Evolutionary conservation across 2,329 filamentous ascomycete genomes (phyloP), one percentile per base, ranked within the genome.

Genomic region (Calycina herbarum): DNA sequence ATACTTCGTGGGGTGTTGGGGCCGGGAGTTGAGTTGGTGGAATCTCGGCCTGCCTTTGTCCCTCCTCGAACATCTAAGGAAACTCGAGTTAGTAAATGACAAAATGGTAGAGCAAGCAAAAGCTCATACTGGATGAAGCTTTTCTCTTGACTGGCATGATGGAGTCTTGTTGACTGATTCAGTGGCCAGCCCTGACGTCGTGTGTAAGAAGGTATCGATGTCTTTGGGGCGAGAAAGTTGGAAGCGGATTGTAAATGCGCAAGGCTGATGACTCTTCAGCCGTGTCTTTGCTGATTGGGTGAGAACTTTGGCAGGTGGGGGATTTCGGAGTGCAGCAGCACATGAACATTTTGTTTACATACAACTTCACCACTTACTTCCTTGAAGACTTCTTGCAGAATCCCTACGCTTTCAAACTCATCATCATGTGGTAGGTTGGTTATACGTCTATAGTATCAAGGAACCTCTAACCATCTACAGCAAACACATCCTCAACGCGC

Each of bases 401-500:
- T 40, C 38, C 13, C 38, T 17, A 40, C 17, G 2, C 38, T 40
- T 40, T 40, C 38, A 40, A 40, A 40, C 38, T 40, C 3, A 13
- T 17, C 38, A 40, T 40, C 38, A 76, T 76, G 74, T 76, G 74
- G 74, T 76, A 67, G 70, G 71, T 40, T 7, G 5, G 71, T 40
- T 7, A 3, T 57, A 54, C 15, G 6, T 48, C 2, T 11, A 11
- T 13, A 54, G 7, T 4, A 51, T 8, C 8, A 10, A 10, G 13
- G 27, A 13, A 4, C 1, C 13, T 15, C 48, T 54, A 54, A 54
- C 8, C 4, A 5, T 13, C 59, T 63, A 69, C 73, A 97, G 95
- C 84, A 98, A 98, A 85, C 95, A 99, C 83, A 84, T 99, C 76
- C 89, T 99, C 78, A 99, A 99, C 83, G 95, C 94, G 69, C 95